Evolutionary conservation across 768 basidiomycete species (phyloP).

Genomic region (Zangia roseola): DNA sequence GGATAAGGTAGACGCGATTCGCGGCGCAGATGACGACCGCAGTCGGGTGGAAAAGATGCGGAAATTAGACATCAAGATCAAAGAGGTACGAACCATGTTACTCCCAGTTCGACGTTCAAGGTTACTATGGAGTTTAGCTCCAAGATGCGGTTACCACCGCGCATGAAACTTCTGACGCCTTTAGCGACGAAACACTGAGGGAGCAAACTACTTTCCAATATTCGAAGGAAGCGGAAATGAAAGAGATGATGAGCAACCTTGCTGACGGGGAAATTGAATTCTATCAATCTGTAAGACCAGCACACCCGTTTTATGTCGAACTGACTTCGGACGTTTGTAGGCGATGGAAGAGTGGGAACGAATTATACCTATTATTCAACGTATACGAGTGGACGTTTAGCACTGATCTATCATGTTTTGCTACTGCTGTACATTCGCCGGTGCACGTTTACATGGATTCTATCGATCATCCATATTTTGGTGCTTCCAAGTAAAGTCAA

Average conservation of each 20-base stretch:
- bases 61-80: conserved; percentile 91
- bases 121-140: conserved; percentile 48
- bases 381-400: conserved; percentile 90
- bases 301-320: conserved; percentile 1
- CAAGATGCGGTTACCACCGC: conserved; percentile 96
- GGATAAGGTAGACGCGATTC: conserved; percentile 87
- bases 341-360: conserved; percentile 98
- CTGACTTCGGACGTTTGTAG: conserved; percentile 35
- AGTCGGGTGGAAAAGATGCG: conserved; percentile 91
- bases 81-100: conserved; percentile 60
- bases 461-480: conserved; percentile 5
- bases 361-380: conserved; percentile 90
- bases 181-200: conserved; percentile 90
- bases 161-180: conserved; percentile 94
- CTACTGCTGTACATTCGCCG: conserved; percentile 13
- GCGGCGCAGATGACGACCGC: conserved; percentile 91
- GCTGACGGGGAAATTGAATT: conserved; percentile 96
- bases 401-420: conserved; percentile 19
- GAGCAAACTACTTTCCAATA: conserved; percentile 91
- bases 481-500: conserved; percentile 2
- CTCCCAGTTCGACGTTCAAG: background rate
- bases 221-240: conserved; percentile 95
- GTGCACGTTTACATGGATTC: conserved; percentile 11
- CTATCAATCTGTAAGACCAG: conserved; percentile 69
- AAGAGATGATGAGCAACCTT: conserved; percentile 84